Evolutionary conservation across 1,284 basidiomycete species (phyloP), one percentile per base, ranked within the genome.

Genomic region (Coniophora puteana): DNA sequence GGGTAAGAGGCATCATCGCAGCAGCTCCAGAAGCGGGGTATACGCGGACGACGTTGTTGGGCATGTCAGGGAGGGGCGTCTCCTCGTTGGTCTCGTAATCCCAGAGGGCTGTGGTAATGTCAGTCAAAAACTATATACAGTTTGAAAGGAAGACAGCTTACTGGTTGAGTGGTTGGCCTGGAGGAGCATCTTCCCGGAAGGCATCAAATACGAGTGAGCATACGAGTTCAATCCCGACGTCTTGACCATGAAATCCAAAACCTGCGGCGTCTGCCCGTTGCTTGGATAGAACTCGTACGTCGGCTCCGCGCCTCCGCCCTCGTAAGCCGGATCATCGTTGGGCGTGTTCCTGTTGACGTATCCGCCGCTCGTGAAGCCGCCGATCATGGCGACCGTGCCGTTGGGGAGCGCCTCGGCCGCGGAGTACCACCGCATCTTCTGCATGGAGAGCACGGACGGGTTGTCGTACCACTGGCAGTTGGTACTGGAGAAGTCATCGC

Each of bases 181-280:
- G 31, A 94, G 71, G 54, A 94, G 80, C 66, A 89, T 73, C 53
- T 80, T 82, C 37, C 92, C 92, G 1, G 86, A 89, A 2, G 89
- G 80, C 69, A 96, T 76, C 38, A 94, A 74, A 77, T 78, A 95
- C 1, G 87, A 82, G 51, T 92, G 81, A 0, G 91, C 80, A 52
- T 94, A 97, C 5, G 93, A 74, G 66, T 97, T 97, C 54, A 94
- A 75, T 36, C 93, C 93, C 27, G 89, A 86, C 0, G 93, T 92
- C 30, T 78, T 72, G 47, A 78, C 65, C 66, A 96, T 76, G 67
- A 96, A 88, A 41, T 86, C 67, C 71, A 95, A 83, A 16, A 75
- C 67, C 51, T 80, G 68, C n/a, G n/a, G n/a, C 2, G 83, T 56
- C 35, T 66, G 61, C 23, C 78, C 74, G 41, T 67, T 74, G 11